Conservation (phyloP, 2,329 filamentous ascomycete species). For the Thelonectria discophora region DNA sequence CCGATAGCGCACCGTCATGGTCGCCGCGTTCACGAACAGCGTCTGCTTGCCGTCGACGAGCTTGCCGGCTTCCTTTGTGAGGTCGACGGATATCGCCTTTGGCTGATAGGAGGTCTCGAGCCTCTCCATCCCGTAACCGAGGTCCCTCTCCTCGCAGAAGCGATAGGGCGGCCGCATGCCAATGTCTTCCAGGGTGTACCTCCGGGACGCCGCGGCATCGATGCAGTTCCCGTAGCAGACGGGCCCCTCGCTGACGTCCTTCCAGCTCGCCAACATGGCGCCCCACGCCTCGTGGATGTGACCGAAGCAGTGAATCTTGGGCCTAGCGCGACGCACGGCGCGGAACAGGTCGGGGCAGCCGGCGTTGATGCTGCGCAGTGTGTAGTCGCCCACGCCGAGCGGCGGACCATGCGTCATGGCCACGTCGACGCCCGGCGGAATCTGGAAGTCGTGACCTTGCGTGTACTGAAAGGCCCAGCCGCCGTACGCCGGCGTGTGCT, state of each 20-base stretch:
- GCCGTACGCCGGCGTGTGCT: constrained; percentile 58
- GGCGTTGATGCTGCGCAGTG: constrained; percentile 40
- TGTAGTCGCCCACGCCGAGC: constrained; percentile 58
- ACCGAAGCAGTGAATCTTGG: constrained; percentile 64
- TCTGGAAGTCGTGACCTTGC: constrained; percentile 50
- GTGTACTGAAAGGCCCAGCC: constrained; percentile 62
- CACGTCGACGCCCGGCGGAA: constrained; percentile 52
- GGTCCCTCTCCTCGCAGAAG: constrained; percentile 29
- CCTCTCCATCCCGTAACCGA: constrained; percentile 25
- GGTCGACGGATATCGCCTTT: constrained; percentile 50
- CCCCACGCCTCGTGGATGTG: constrained; percentile 71
- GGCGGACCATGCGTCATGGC: constrained; percentile 66
- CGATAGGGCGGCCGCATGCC: constrained; percentile 35
- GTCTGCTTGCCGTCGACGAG: constrained; percentile 58
- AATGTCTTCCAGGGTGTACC: constrained; percentile 45
- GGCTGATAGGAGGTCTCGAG: constrained; percentile 38
- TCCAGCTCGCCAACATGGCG: constrained; percentile 62
- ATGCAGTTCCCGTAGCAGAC: constrained; percentile 45
- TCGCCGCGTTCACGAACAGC: constrained; percentile 68
- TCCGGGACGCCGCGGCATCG: constrained; percentile 51
- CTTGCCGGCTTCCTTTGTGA: constrained; percentile 44
- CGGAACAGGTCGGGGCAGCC: constrained; percentile 57
- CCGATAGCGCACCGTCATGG: constrained; percentile 55
- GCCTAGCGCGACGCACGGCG: constrained; percentile 54
- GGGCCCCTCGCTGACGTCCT: constrained; percentile 10